These are phyloP conservation scores for Stemphylium vesicarium DNA, from an alignment of 2,329 filamentous ascomycete genomes.

Conservation along the genomic window DNA sequence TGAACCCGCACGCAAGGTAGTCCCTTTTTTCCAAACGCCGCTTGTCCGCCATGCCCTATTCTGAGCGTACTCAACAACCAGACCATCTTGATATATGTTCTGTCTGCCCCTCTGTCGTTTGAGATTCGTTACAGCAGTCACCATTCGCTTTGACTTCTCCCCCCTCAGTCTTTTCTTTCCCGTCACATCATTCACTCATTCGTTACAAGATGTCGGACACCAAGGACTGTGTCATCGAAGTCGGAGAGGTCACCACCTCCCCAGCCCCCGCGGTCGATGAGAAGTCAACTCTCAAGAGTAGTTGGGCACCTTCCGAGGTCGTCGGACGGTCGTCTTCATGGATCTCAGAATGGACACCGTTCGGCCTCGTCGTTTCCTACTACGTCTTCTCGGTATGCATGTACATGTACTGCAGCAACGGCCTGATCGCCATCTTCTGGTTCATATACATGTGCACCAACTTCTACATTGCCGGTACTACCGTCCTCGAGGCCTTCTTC, in stretches of 20 bases:
- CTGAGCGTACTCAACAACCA: conserved; percentile 1
- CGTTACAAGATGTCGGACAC: conserved; percentile 30
- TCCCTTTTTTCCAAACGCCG: conserved; percentile 5
- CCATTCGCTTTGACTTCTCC: conserved; percentile 30
- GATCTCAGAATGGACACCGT: conserved; percentile 52
- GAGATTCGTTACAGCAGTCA: conserved; percentile 19
- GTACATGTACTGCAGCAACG: conserved; percentile 50
- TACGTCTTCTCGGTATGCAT: conserved; percentile 52
- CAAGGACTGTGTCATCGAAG: conserved; percentile 29
- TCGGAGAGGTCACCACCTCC: conserved; percentile 27
- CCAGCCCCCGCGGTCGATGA: conserved; percentile 12
- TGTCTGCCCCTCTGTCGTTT: conserved; percentile 5
- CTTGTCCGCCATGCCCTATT: conserved; percentile 4
- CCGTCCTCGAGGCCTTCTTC: conserved; percentile 52
- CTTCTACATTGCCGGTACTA: conserved; percentile 53
- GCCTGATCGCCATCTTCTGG: conserved; percentile 52
- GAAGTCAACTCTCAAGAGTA: conserved; percentile 10
- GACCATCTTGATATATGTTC: conserved; percentile 8
- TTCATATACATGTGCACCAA: conserved; percentile 55
- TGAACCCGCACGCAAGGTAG: conserved; percentile 8
- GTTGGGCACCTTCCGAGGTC: conserved; percentile 4
- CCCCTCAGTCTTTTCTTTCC: conserved; percentile 7
- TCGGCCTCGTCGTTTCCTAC: conserved; percentile 51
- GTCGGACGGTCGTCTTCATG: conserved; percentile 31
- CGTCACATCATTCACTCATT: conserved; percentile 19